A percentile compares a stretch with the other conserved stretches of the same genome.
Evolutionary conservation across 768 basidiomycete genomes (phyloP).

Genomic region (Trametopsis cervina): DNA sequence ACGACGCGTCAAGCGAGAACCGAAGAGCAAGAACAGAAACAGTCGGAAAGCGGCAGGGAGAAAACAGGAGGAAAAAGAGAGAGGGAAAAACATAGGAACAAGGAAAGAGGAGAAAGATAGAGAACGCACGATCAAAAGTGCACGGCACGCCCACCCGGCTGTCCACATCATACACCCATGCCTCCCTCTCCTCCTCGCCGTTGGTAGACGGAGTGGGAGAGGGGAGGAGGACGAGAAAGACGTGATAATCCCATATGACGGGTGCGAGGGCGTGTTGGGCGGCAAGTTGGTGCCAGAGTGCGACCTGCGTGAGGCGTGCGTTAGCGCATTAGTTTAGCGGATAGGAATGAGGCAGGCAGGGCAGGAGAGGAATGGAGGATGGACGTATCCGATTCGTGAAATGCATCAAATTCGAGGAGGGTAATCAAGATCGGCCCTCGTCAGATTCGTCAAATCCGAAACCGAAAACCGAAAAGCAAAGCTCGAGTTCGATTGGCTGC

Average conservation of each 20-base stretch:
- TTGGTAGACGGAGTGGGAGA: not conserved
- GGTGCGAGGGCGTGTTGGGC: slow-evolving; percentile 23
- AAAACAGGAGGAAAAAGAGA: too few relatives aligned
- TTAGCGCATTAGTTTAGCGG: too few relatives aligned
- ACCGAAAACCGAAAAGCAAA: too few relatives aligned
- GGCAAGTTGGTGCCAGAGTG: slow-evolving; percentile 55
- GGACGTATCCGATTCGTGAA: not conserved
- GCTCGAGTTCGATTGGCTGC: too few relatives aligned
- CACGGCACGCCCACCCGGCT: slow-evolving; percentile 46
- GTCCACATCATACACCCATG: slow-evolving; percentile 71
- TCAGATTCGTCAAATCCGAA: too few relatives aligned
- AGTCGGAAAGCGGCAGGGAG: slow-evolving; percentile 23
- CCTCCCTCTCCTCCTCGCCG: not conserved
- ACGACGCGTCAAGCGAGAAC: not conserved
- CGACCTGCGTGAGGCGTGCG: slow-evolving; percentile 36
- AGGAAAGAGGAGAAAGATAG: not conserved
- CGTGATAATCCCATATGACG: slow-evolving; percentile 75
- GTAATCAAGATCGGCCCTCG: too few relatives aligned
- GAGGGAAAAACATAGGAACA: too few relatives aligned
- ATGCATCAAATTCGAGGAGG: too few relatives aligned
- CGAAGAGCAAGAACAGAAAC: not conserved
- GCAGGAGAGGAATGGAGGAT: not conserved
- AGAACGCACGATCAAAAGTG: slow-evolving; percentile 8
- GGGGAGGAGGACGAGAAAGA: slow-evolving; percentile 47
- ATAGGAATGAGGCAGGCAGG: not conserved